Base-by-base conservation (phyloP, 805 yeast species). In the Candida maris region DNA sequence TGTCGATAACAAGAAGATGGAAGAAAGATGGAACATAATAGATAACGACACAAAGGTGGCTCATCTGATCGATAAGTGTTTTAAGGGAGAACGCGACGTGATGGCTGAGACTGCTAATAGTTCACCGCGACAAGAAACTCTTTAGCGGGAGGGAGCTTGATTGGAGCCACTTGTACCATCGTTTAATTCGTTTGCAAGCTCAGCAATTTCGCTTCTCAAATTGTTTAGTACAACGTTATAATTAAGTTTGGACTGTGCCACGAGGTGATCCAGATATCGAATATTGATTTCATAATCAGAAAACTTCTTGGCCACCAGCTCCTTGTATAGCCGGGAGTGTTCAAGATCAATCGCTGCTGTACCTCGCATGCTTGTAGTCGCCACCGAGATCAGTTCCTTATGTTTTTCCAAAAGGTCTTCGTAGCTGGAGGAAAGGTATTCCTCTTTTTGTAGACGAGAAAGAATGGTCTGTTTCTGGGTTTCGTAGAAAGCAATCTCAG, bases 381-480 rank as follows among this genome's bases (percentile, higher is more conserved):
- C 30, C 12, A 50, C 27, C 4, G 47, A 46, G 14, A 65, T 29
- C 15, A 64, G 30, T 4, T 53, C 54, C 30, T 55, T 42, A 32
- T 62, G 58, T 39, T 54, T 55, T 4, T 45, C 45, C 5, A 65
- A 34, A 0, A 57, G 21, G 0, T 20, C 20, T 22, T 59, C 56
- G 51, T 56, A 61, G 19, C 49, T 54, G 13, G 45, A 38, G 3
- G 52, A 37, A 3, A 59, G 10, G 33, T 42, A 59, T 25, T 62
- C 65, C 37, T 64, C 60, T 34, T 63, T 49, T 23, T 66, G 65
- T 5, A 64, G 44, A 25, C 54, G 55, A 21, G 60, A 37, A 14
- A 58, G 23, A 16, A 61, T 32, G 12, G 48, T 45, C 5, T 53
- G 34, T 34, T 58, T 58, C 37, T 54, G 59, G 6, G 39, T 44